Conservation (phyloP, 1,284 basidiomycete genomes). For the Malassezia equina region DNA sequence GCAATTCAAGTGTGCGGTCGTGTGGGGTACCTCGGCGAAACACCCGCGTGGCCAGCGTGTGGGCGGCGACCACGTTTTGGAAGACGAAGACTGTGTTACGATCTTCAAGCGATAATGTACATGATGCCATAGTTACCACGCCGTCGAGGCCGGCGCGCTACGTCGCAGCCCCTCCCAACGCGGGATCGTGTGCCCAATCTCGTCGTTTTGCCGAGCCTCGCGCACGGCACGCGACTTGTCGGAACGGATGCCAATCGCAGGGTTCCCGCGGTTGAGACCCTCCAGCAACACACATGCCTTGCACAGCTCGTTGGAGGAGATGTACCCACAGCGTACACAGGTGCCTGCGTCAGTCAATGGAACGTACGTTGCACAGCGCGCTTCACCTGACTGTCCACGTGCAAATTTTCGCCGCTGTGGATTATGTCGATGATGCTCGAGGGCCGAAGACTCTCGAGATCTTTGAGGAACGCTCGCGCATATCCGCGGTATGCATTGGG, state of each 20-base stretch:
- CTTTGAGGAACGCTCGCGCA: slow-evolving; percentile 84
- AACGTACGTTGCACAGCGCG: slow-evolving; percentile 29
- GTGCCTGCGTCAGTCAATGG: not conserved
- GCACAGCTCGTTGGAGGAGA: slow-evolving; percentile 42
- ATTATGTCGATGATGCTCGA: slow-evolving; percentile 96
- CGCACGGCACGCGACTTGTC: slow-evolving; percentile 29
- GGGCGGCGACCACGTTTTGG: slow-evolving; percentile 52
- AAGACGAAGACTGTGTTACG: slow-evolving; percentile 36
- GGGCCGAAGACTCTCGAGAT: slow-evolving; percentile 83
- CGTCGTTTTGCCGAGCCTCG: slow-evolving; percentile 12
- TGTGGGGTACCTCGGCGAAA: slow-evolving; percentile 90
- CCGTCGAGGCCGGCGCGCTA: not conserved
- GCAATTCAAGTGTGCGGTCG: slow-evolving; percentile 82
- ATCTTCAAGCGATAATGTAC: slow-evolving; percentile 30
- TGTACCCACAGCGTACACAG: slow-evolving; percentile 46
- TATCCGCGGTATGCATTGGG: slow-evolving; percentile 90
- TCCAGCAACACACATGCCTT: slow-evolving; percentile 47
- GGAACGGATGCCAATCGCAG: slow-evolving; percentile 37
- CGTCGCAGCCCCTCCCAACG: slow-evolving; percentile 26
- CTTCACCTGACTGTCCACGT: slow-evolving; percentile 32
- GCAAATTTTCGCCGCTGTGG: slow-evolving; percentile 48
- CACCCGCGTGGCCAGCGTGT: slow-evolving; percentile 93
- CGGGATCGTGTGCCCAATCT: slow-evolving; percentile 26
- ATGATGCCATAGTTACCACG: slow-evolving; percentile 10
- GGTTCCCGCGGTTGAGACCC: slow-evolving; percentile 40